These are phyloP conservation scores for Stenocarpella maydis DNA, from an alignment of 2,329 filamentous ascomycete genomes.

Conservation along the genomic window DNA sequence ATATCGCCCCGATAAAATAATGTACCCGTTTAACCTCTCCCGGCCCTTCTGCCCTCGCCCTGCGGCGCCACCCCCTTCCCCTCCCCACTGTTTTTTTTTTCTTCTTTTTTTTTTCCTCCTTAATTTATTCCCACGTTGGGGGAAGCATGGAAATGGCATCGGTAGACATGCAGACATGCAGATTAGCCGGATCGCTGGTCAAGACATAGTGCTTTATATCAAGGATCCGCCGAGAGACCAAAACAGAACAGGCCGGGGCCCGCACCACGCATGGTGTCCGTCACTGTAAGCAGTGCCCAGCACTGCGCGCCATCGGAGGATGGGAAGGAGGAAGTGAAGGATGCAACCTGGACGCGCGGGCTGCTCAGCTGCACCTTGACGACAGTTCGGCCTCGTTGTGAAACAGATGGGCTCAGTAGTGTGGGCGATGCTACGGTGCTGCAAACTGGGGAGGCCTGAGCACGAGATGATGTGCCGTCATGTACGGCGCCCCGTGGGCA, in stretches of 20 bases:
- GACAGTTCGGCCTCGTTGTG: neutral
- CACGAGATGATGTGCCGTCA: neutral
- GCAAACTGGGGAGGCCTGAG: neutral
- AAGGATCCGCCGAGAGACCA: slow-evolving; percentile 9
- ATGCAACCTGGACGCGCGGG: slow-evolving; percentile 7
- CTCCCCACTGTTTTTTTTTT: no score
- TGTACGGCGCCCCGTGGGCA: slow-evolving; percentile 22
- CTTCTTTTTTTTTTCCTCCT: no score
- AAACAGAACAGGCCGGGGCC: slow-evolving; percentile 11
- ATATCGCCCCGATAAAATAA: slow-evolving; percentile 5
- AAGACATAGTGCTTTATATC: neutral
- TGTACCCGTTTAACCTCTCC: neutral
- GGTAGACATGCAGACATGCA: neutral
- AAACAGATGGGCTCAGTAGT: slow-evolving; percentile 15
- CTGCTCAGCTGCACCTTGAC: neutral
- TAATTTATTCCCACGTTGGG: slow-evolving; percentile 23
- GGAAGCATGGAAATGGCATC: slow-evolving; percentile 3
- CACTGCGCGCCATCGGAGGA: neutral
- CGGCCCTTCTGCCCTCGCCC: neutral
- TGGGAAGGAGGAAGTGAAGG: no score
- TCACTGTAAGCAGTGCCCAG: neutral
- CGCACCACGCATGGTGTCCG: neutral
- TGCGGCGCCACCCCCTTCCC: neutral
- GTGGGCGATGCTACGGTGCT: neutral
- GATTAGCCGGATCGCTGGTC: slow-evolving; percentile 21